phyloP scores from a whole-genome alignment of 2,329 filamentous ascomycete genomes.

The Penicillium sp. region DNA sequence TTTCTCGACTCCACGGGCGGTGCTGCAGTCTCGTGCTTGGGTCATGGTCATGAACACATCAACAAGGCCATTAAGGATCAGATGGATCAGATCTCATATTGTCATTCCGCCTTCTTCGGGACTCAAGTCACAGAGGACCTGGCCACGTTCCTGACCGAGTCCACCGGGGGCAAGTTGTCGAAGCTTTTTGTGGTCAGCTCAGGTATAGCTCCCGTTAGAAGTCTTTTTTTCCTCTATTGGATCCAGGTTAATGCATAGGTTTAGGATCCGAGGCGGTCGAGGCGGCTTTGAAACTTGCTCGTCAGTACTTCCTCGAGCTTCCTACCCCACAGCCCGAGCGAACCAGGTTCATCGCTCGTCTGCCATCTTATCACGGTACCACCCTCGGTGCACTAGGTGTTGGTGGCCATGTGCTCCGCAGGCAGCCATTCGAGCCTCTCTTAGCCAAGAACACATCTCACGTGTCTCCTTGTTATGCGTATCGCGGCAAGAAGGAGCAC shows the following conservation, averaged over 20 bases:
- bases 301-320: constrained; percentile 67
- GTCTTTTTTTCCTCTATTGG: too few species aligned
- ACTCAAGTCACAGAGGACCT: constrained; percentile 57
- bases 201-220: constrained; percentile 43
- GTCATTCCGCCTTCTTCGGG: constrained; percentile 61
- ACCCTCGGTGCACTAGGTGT: constrained; percentile 68
- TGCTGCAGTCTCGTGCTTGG: constrained; percentile 71
- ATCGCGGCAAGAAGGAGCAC: constrained; percentile 54
- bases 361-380: constrained; percentile 70
- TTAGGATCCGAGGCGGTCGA: constrained; percentile 69
- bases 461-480: constrained; percentile 69
- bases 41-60: constrained; percentile 66
- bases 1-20: constrained; percentile 75
- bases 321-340: constrained; percentile 55
- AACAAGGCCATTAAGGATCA: constrained; percentile 62
- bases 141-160: constrained; percentile 52
- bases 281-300: constrained; percentile 66
- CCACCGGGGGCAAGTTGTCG: constrained; percentile 56
- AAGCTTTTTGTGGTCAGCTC: constrained; percentile 61
- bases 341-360: constrained; percentile 64
- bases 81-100: constrained; percentile 61
- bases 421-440: constrained; percentile 63
- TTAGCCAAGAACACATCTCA: constrained; percentile 59
- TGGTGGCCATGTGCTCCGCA: constrained; percentile 63
- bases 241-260: neutral